Percentiles rank a stretch among this genome's conserved stretches.
Evolutionary conservation across 176 grass and related monocot species (phyloP).

Genomic region (Rhynchospora pubera): DNA sequence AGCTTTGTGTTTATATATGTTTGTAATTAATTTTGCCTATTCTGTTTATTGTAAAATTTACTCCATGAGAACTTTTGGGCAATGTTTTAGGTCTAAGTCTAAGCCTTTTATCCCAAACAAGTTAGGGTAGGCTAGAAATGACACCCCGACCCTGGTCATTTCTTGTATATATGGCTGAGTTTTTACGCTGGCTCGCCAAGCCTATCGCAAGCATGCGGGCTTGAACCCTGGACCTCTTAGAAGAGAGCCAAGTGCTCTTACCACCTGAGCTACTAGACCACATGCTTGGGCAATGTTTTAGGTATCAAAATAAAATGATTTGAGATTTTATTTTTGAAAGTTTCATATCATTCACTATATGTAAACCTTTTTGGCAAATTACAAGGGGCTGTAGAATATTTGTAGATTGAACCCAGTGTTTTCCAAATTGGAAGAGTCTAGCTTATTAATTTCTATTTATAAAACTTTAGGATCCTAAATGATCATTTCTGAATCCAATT

Average conservation of each 20-base stretch:
- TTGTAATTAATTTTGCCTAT: not conserved
- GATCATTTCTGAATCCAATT: not conserved
- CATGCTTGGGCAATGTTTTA: not conserved
- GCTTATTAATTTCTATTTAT: too few species aligned
- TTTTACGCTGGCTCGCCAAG: too few species aligned
- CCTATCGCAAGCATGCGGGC: too few species aligned
- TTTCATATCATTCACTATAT: not conserved
- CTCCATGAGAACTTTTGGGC: not conserved
- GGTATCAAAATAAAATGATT: not conserved
- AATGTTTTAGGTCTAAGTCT: too few species aligned
- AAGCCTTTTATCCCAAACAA: too few species aligned
- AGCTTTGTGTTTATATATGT: not conserved
- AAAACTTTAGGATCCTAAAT: not conserved
- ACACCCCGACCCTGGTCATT: too few species aligned
- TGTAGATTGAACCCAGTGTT: not conserved
- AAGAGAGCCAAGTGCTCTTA: too few species aligned
- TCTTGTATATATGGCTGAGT: too few species aligned
- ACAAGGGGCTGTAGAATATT: not conserved
- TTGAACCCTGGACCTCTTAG: too few species aligned
- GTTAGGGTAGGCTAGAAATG: too few species aligned
- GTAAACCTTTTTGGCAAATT: not conserved
- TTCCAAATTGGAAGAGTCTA: not conserved
- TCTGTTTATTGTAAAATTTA: not conserved
- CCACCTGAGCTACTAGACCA: too few species aligned
- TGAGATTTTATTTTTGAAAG: not conserved